Evolutionary conservation across 1,284 basidiomycete species (phyloP).

Genomic region (Mycena citricolor): DNA sequence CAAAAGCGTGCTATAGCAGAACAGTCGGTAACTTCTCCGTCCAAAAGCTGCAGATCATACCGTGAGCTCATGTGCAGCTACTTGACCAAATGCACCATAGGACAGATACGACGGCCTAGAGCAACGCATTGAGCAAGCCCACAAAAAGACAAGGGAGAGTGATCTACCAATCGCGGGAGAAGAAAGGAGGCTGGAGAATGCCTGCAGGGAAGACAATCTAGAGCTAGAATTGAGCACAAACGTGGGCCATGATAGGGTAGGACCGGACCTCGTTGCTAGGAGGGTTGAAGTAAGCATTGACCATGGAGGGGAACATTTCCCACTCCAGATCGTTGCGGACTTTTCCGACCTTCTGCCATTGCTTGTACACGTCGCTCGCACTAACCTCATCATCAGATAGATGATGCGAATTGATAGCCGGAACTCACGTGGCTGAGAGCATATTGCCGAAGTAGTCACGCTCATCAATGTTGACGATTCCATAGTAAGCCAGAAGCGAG

Average conservation of each 20-base stretch:
- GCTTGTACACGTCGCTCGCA: constrained; percentile 56
- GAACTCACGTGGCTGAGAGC: constrained; percentile 58
- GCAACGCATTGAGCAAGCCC: constrained; percentile 8
- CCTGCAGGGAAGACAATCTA: constrained; percentile 98
- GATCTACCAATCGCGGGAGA: constrained; percentile 78
- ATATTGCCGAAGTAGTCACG: constrained; percentile 86
- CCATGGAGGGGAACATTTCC: constrained; percentile 85
- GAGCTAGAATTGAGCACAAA: constrained; percentile 16
- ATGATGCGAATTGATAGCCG: constrained; percentile 7
- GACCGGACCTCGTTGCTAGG: constrained; percentile 72
- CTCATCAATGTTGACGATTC: constrained; percentile 60
- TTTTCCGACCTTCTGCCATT: constrained; percentile 78
- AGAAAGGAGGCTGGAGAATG: constrained; percentile 92
- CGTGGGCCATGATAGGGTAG: not conserved
- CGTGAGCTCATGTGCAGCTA: constrained; percentile 88
- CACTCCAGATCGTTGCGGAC: constrained; percentile 75
- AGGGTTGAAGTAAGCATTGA: constrained; percentile 83
- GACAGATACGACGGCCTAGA: constrained; percentile 82
- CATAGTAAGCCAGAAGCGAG: constrained; percentile 78
- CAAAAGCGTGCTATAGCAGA: constrained; percentile 80
- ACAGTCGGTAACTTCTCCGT: constrained; percentile 7
- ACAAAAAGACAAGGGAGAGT: constrained; percentile 2
- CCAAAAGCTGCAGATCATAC: constrained; percentile 38
- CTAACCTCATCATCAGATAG: no score
- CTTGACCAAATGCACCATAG: constrained; percentile 89